Evolutionary conservation across 208 protist genomes (phyloP), one percentile per base, ranked within the genome.

Genomic region (Leishmania aethiopica): DNA sequence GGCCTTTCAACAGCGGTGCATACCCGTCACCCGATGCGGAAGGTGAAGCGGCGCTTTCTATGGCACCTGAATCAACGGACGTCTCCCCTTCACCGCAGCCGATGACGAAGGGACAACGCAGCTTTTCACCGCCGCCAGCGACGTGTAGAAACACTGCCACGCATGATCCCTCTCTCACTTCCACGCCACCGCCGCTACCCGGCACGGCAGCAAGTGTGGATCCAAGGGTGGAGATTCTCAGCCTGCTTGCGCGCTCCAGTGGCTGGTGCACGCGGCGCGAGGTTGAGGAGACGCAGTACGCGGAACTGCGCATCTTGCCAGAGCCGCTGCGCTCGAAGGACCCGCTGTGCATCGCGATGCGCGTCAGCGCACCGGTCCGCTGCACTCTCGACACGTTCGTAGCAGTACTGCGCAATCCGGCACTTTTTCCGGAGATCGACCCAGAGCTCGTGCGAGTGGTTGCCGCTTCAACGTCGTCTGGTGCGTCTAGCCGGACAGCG

Each of bases 191-290:
- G 13, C 32, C 25, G 19, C 47, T 15, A 13, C 45, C 73, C 19
- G 22, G 2, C 73, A 62, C 19, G 1, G 73, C 0, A 22, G 53
- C 47, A 40, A 55, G 32, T 42, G 6, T 47, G 19, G 51, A 77
- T 77, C 51, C 73, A 17, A 22, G 13, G 45, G 60, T 86, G 35
- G 25, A 62, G 62, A 79, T 67, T 0, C 71, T 89, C 3, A 59
- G 70, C 3, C 51, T 77, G 19, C 82, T 89, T 10, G 82, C 86
- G 2, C 79, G 79, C 17, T 53, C 82, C 32, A 51, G 45, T 25
- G 73, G 82, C 59, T 89, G 86, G 86, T 40, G 73, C 15, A n/a
- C 67, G 22, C 45, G 80, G 32, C 78, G 78, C 32, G 82, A 89
- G 53, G 42, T 60, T 53, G 60, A 45, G 22, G 71, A 60, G 28